Conservation (phyloP, 2,329 filamentous ascomycete genomes). For the Neospermospora avenae region DNA sequence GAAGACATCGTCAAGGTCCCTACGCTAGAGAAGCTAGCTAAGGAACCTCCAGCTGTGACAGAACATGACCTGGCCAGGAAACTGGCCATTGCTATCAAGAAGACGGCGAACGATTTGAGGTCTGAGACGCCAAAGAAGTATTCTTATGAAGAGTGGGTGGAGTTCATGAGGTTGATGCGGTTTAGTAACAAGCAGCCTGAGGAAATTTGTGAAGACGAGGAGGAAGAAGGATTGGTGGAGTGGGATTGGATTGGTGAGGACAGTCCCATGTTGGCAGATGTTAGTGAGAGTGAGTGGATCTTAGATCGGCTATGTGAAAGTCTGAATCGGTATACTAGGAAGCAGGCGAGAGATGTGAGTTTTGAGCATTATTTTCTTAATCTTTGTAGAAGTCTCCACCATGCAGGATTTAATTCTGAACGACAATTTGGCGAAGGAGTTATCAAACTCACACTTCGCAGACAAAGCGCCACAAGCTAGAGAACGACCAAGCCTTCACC, state of each 20-base stretch:
- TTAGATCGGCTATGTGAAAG: slow-evolving; percentile 64
- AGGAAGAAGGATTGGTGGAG: slow-evolving; percentile 56
- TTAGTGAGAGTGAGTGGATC: slow-evolving; percentile 64
- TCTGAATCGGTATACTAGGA: slow-evolving; percentile 42
- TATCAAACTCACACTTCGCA: background rate
- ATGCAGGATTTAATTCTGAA: background rate
- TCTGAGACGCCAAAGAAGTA: slow-evolving; percentile 49
- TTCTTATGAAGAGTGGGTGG: slow-evolving; percentile 65
- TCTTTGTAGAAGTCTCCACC: too few relatives aligned
- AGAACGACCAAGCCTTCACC: background rate
- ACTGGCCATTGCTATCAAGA: slow-evolving; percentile 54
- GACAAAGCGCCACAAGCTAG: background rate
- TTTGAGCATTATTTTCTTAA: background rate
- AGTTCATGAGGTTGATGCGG: slow-evolving; percentile 60
- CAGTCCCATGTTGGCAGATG: slow-evolving; percentile 62
- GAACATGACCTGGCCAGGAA: slow-evolving; percentile 51
- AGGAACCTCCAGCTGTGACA: slow-evolving; percentile 34
- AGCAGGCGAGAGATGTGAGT: slow-evolving; percentile 29
- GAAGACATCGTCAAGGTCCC: slow-evolving; percentile 5
- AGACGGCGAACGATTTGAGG: slow-evolving; percentile 52
- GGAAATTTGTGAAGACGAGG: slow-evolving; percentile 43
- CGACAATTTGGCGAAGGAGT: background rate
- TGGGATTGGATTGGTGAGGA: slow-evolving; percentile 73
- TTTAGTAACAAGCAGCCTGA: slow-evolving; percentile 42
- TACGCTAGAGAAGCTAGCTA: slow-evolving; percentile 41